These are phyloP conservation scores for Musa acuminata DNA, from an alignment of 176 grass and related monocot species.

Conservation along the genomic window DNA sequence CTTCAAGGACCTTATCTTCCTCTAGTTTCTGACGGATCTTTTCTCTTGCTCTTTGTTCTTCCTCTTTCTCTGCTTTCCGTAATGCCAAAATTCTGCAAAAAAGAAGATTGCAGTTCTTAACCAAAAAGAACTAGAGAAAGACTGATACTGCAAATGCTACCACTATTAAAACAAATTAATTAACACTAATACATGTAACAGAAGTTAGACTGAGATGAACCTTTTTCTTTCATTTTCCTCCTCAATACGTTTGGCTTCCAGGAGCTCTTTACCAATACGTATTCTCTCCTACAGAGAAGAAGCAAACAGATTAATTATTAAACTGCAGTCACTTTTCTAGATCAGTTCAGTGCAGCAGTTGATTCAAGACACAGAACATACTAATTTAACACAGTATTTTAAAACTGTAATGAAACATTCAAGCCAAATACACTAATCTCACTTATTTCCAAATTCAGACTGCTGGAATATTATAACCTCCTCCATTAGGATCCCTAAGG, in stretches of 20 bases:
- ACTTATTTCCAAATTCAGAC: too few species aligned
- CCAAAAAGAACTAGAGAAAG: background rate
- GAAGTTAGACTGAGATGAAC: conserved; percentile 25
- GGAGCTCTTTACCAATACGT: conserved; percentile 86
- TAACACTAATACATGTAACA: background rate
- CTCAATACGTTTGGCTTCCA: conserved; percentile 96
- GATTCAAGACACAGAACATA: background rate
- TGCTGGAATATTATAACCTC: too few species aligned
- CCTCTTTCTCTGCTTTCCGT: conserved; percentile 88
- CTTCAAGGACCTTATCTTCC: conserved; percentile 73
- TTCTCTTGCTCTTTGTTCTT: conserved; percentile 91
- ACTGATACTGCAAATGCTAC: background rate
- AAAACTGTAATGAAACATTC: too few species aligned
- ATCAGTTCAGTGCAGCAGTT: background rate
- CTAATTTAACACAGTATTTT: background rate
- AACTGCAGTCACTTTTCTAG: background rate
- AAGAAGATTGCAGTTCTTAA: conserved; percentile 4
- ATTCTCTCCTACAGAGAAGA: conserved; percentile 59
- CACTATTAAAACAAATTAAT: conserved; percentile 13
- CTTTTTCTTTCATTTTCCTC: conserved; percentile 92
- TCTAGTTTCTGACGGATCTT: conserved; percentile 91
- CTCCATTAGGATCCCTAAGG: too few species aligned
- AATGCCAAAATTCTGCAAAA: conserved; percentile 67
- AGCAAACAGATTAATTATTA: background rate
- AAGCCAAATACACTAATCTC: too few species aligned